Conservation (phyloP, 768 basidiomycete species). For the Pulveroboletus sp. region DNA sequence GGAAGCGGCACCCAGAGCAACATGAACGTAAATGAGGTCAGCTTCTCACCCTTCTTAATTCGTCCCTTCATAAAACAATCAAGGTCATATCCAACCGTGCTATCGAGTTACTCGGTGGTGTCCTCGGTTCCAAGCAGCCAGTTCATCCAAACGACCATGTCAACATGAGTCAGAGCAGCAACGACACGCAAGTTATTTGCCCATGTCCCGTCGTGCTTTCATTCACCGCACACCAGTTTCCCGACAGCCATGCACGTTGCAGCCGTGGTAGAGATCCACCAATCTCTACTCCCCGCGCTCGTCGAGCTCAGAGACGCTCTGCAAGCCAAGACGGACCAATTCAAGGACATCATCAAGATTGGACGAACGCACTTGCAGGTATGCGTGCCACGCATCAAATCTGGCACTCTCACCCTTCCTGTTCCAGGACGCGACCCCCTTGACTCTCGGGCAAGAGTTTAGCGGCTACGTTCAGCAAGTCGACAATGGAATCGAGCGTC, state of each 20-base stretch:
- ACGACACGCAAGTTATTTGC: constrained; percentile 76
- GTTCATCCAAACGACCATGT: constrained; percentile 99
- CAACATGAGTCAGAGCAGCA: constrained; percentile 98
- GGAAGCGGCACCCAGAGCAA: constrained; percentile 99
- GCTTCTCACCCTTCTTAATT: not conserved
- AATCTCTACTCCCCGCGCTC: constrained; percentile 81
- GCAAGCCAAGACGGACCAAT: constrained; percentile 75
- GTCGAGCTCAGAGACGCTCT: constrained; percentile 81
- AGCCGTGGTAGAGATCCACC: constrained; percentile 83
- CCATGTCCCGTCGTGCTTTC: not conserved
- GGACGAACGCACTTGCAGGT: constrained; percentile 95
- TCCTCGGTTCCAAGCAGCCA: constrained; percentile 93
- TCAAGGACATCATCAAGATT: constrained; percentile 95
- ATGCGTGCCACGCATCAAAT: not conserved
- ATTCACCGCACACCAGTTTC: constrained; percentile 55
- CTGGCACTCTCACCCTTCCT: not conserved
- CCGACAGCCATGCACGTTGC: constrained; percentile 99
- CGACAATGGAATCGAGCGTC: constrained; percentile 83
- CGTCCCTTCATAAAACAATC: not conserved
- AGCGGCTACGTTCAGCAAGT: constrained; percentile 97
- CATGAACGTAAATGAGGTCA: constrained; percentile 97
- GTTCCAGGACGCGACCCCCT: constrained; percentile 87
- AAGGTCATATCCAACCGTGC: constrained; percentile 98
- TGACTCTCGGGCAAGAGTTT: constrained; percentile 98
- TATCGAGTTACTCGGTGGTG: constrained; percentile 93